Percentiles rank a stretch among this genome's conserved stretches.
Conservation (phyloP, 176 grass and related monocot species). For the Rhynchospora breviuscula region DNA sequence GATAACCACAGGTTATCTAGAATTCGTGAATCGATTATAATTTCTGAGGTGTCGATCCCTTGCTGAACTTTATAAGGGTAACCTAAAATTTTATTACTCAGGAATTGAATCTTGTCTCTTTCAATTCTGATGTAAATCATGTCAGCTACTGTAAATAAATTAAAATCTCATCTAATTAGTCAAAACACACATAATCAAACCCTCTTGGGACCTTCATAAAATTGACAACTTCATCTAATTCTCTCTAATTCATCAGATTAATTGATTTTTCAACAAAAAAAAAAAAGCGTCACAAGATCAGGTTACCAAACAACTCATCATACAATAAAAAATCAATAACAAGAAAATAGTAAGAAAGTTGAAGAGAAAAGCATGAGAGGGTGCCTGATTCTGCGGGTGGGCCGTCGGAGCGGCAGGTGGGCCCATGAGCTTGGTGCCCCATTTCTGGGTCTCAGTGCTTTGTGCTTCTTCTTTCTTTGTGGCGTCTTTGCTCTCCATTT, state of each 20-base stretch:
- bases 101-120: not conserved
- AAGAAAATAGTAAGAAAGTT: not conserved
- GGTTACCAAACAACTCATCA: not conserved
- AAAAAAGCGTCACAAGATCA: not conserved
- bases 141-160: not conserved
- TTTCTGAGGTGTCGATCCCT: not conserved
- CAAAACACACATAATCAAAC: not conserved
- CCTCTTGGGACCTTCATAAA: not conserved
- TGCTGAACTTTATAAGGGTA: too few species aligned
- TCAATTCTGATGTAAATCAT: not conserved
- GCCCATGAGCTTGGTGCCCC: slow-evolving; percentile 84
- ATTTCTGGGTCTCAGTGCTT: slow-evolving; percentile 26
- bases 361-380: not conserved
- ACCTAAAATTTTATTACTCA: not conserved
- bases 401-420: slow-evolving; percentile 50
- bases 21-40: not conserved
- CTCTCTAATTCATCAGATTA: not conserved
- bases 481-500: slow-evolving; percentile 31
- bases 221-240: not conserved
- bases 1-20: not conserved
- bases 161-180: not conserved
- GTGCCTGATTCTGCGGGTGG: slow-evolving; percentile 65
- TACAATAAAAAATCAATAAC: not conserved
- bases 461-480: slow-evolving; percentile 1
- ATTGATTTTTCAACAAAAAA: not conserved